phyloP scores from a whole-genome alignment of 169 alveolate genomes.

The Cryptosporidium canis region DNA sequence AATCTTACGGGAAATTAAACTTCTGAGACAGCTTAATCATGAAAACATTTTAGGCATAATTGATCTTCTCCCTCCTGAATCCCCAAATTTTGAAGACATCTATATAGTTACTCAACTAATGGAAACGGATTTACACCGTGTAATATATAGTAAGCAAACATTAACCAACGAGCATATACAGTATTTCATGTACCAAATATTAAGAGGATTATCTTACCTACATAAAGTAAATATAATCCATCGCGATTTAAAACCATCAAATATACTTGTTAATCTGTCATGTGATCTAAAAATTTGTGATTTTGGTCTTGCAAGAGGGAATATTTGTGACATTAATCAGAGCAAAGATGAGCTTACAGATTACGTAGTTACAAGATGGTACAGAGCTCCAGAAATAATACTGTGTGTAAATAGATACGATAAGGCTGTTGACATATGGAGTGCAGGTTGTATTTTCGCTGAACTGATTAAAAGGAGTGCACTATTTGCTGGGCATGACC shows the following conservation, averaged over 20 bases:
- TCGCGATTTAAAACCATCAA: constrained; percentile 86
- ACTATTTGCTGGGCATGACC: constrained; percentile 92
- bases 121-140: constrained; percentile 92
- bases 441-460: constrained; percentile 93
- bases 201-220: constrained; percentile 84
- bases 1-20: constrained; percentile 88
- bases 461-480: constrained; percentile 90
- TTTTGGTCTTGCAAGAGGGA: constrained; percentile 89
- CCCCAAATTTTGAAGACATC: constrained; percentile 85
- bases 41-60: constrained; percentile 84
- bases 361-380: constrained; percentile 93
- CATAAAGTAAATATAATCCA: constrained; percentile 88
- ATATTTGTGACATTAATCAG: constrained; percentile 73
- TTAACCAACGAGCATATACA: constrained; percentile 92
- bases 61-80: constrained; percentile 84
- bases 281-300: constrained; percentile 89
- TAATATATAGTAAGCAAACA: constrained; percentile 88
- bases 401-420: constrained; percentile 86
- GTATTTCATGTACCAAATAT: constrained; percentile 85
- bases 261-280: constrained; percentile 82
- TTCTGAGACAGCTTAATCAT: constrained; percentile 81
- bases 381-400: constrained; percentile 94
- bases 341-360: constrained; percentile 78
- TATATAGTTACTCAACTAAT: constrained; percentile 90
- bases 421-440: constrained; percentile 93